Evolutionary conservation across 2,329 filamentous ascomycete genomes (phyloP).

Genomic region (Simplicillium aogashimaense): DNA sequence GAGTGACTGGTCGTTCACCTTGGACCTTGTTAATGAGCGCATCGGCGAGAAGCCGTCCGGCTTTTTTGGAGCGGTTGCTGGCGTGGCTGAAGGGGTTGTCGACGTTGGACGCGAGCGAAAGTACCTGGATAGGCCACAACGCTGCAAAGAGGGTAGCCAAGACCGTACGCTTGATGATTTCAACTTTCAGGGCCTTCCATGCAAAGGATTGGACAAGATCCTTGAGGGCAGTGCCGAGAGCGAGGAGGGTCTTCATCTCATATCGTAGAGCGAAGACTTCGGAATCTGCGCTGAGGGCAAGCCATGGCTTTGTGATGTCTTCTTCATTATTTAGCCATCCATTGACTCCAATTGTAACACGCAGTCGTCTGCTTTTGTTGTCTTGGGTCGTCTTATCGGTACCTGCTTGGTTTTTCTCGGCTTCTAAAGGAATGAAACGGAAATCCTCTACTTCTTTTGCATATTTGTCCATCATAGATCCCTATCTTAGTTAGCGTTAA

Average conservation of each 20-base stretch:
- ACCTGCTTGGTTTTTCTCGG: conserved; percentile 24
- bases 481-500: conserved; percentile 24
- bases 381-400: conserved; percentile 12
- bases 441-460: conserved; percentile 79
- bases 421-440: conserved; percentile 61
- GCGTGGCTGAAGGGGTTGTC: conserved; percentile 79
- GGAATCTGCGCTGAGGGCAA: conserved; percentile 56
- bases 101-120: conserved; percentile 57
- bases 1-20: conserved; percentile 69
- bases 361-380: conserved; percentile 39
- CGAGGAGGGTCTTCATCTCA: conserved; percentile 68
- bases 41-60: conserved; percentile 70
- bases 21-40: conserved; percentile 74
- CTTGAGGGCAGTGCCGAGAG: conserved; percentile 63
- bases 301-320: conserved; percentile 74
- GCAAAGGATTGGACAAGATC: conserved; percentile 65
- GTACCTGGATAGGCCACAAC: conserved; percentile 58
- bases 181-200: conserved; percentile 62
- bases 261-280: conserved; percentile 81
- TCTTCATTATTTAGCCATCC: conserved; percentile 72
- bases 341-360: conserved; percentile 78
- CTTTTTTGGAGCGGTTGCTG: conserved; percentile 68
- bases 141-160: conserved; percentile 59
- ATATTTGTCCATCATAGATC: conserved; percentile 80
- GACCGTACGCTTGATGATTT: conserved; percentile 65